Percentiles rank a stretch among this genome's conserved stretches.
phyloP scores from a whole-genome alignment of 2,329 filamentous ascomycete genomes.

The Ophiostoma himal-ulmi region DNA sequence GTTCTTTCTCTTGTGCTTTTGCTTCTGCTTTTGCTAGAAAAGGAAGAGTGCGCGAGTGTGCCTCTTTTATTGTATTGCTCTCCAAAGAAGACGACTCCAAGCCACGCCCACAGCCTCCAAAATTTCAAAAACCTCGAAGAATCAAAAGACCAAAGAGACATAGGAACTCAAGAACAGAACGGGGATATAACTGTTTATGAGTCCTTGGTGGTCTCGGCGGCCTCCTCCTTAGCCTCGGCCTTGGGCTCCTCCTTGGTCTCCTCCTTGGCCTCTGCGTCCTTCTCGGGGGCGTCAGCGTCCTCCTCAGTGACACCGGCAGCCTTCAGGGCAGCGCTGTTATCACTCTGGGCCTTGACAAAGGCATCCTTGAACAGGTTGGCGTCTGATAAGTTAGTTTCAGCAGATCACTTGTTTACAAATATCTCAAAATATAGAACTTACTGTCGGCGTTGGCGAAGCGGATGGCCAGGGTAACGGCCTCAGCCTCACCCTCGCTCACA shows the following conservation, averaged over 20 bases:
- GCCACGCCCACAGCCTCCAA: background rate
- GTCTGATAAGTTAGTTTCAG: slow-evolving; percentile 49
- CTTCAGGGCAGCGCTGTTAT: slow-evolving; percentile 83
- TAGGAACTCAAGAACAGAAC: background rate
- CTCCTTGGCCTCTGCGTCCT: slow-evolving; percentile 31
- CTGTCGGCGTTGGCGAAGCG: slow-evolving; percentile 97
- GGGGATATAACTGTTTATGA: slow-evolving; percentile 14
- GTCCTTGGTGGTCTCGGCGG: slow-evolving; percentile 17
- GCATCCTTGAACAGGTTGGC: slow-evolving; percentile 97
- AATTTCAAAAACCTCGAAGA: background rate
- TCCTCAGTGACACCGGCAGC: slow-evolving; percentile 27
- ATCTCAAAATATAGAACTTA: slow-evolving; percentile 43
- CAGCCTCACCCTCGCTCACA: slow-evolving; percentile 95
- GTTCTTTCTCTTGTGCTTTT: slow-evolving; percentile 9
- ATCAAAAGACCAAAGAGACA: background rate
- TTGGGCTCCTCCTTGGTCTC: slow-evolving; percentile 29
- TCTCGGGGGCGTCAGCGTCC: slow-evolving; percentile 24
- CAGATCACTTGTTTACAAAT: no score
- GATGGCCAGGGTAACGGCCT: slow-evolving; percentile 92
- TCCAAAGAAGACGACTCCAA: background rate
- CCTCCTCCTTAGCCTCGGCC: slow-evolving; percentile 27
- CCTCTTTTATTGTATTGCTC: background rate
- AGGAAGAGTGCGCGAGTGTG: background rate
- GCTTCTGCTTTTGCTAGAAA: background rate
- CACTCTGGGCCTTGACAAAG: slow-evolving; percentile 93